Evolutionary conservation across 331 rosid genomes (phyloP), one percentile per base, ranked within the genome.

Genomic region (Telfairia occidentalis): DNA sequence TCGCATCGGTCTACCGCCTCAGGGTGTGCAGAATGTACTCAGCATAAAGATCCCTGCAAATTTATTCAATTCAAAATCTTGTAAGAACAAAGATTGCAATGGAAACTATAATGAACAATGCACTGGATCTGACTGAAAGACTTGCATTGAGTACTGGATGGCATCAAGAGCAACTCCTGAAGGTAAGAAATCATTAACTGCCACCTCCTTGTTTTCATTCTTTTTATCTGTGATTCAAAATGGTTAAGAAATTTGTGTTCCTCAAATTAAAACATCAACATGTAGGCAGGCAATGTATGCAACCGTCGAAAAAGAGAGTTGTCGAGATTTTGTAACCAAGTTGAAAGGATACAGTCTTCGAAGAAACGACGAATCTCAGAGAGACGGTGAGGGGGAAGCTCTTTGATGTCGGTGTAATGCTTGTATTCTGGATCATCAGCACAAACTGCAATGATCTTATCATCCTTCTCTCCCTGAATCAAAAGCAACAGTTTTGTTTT

Each of bases 141-240:
- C 95, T 82, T 48, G 89, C 99, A 95, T 95, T 19, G 99, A 90
- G 90, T 90, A 48, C 86, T 95, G 96, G 77, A 95, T 89, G 77
- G 97, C 97, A 54, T 95, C 97, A 65, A 65, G 28, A 49, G 99
- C 99, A 71, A 83, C 80, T 10, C 83, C 19, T 9, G 92, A 83
- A 49, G 97, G 97, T 78, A 95, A 79, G 73, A 95, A 95, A 0
- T 90, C 97, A 50, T 95, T 85, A 32, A 95, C 99, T 9, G 97
- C 99, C 19, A 95, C 99, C 86, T 92, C 99, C 83, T 95, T 95
- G 87, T 95, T 83, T 85, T 95, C 99, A 80, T 92, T 95, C 82
- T 92, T 95, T 88, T 95, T 95, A 83, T 95, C 99, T 95, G 73
- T 12, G 74, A 77, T 59, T 74, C 70, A 83, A 83, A 77, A 85